A percentile compares a stretch with the other conserved stretches of the same genome.
Conservation (phyloP, 2,329 filamentous ascomycete genomes). For the Hypomyces rosellus region DNA sequence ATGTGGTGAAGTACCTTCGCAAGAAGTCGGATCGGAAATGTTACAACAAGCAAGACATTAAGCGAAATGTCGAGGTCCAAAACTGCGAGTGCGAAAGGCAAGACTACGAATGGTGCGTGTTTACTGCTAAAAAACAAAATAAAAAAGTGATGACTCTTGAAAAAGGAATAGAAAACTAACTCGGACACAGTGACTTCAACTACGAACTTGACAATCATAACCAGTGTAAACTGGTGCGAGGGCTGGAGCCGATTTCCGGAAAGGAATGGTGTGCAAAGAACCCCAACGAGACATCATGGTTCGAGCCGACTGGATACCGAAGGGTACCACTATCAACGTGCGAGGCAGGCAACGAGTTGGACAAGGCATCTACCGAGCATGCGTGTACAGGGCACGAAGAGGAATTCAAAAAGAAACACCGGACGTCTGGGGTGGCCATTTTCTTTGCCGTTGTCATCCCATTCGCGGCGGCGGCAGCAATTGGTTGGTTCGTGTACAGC, state of each 20-base stretch:
- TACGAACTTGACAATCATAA: constrained; percentile 74
- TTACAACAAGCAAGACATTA: constrained; percentile 71
- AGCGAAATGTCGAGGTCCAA: constrained; percentile 62
- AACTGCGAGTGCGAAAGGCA: constrained; percentile 79
- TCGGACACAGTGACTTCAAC: constrained; percentile 73
- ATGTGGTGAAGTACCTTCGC: constrained; percentile 80
- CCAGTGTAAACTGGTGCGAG: constrained; percentile 69
- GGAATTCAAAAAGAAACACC: constrained; percentile 67
- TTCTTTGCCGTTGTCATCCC: constrained; percentile 83
- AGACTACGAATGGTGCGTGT: constrained; percentile 84
- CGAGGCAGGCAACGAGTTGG: constrained; percentile 64
- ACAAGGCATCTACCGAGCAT: constrained; percentile 51
- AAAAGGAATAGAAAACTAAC: neutral
- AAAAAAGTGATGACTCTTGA: neutral
- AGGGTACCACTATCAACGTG: constrained; percentile 88
- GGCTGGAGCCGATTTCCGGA: constrained; percentile 54
- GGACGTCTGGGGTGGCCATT: constrained; percentile 64
- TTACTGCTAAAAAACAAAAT: neutral
- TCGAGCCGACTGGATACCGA: constrained; percentile 80
- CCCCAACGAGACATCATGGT: constrained; percentile 69
- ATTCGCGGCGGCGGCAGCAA: constrained; percentile 59
- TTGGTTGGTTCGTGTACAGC: constrained; percentile 79
- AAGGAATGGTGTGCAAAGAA: constrained; percentile 50
- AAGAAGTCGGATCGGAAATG: constrained; percentile 76
- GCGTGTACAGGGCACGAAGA: constrained; percentile 74